Conservation (phyloP, 2,329 filamentous ascomycete species). For the Fusarium sp. region DNA sequence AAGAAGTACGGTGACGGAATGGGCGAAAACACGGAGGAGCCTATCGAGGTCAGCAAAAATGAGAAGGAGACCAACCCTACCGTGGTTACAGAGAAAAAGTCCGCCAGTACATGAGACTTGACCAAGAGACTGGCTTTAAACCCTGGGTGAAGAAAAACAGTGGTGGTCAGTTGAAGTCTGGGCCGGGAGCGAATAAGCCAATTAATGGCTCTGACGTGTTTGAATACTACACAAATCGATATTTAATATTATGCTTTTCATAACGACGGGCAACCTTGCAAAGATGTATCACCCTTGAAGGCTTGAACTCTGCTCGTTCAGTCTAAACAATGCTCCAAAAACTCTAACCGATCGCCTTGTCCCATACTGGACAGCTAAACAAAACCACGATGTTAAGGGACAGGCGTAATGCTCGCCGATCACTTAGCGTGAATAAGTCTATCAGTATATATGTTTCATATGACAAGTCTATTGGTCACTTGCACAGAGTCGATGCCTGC, state of each 20-base stretch:
- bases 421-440: neutral
- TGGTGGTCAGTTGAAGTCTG: neutral
- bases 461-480: neutral
- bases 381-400: neutral
- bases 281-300: too few relatives aligned
- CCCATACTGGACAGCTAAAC: neutral
- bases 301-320: neutral
- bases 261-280: neutral
- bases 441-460: neutral
- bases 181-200: too few relatives aligned
- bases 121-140: neutral
- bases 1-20: neutral
- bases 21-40: neutral
- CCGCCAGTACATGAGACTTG: neutral
- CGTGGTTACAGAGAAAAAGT: neutral
- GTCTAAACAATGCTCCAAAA: neutral
- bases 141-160: accelerated
- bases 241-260: neutral
- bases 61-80: neutral
- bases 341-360: too few relatives aligned
- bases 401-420: neutral
- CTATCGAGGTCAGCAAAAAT: neutral
- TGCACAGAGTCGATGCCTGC: neutral
- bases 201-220: too few relatives aligned
- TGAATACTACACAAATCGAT: neutral